Conservation (phyloP, 148 eudicot species). For the Camellia japonica region DNA sequence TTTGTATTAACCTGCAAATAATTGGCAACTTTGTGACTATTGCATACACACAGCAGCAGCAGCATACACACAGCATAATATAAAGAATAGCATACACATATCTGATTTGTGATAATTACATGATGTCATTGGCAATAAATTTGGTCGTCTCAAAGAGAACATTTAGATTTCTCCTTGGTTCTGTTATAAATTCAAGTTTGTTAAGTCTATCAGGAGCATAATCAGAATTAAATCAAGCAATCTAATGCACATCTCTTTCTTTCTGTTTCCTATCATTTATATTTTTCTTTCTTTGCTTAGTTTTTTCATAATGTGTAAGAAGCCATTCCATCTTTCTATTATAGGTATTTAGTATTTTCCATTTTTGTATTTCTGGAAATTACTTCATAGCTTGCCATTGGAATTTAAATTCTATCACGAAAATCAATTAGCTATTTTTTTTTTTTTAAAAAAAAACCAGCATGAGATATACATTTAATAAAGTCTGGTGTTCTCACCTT, state of each 20-base stretch:
- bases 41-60: too few relatives aligned
- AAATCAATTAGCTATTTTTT: neutral
- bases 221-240: neutral
- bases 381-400: neutral
- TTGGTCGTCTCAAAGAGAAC: neutral
- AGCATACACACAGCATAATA: too few relatives aligned
- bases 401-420: neutral
- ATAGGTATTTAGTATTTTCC: neutral
- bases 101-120: neutral
- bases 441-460: neutral
- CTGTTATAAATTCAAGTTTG: neutral
- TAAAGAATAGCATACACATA: too few relatives aligned
- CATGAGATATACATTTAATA: neutral
- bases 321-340: neutral
- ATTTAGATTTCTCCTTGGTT: neutral
- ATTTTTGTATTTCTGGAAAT: neutral
- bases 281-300: neutral
- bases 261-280: neutral
- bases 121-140: neutral
- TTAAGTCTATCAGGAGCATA: neutral
- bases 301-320: neutral
- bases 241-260: neutral
- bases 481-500: neutral
- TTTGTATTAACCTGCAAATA: too few relatives aligned
- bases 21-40: too few relatives aligned